These are phyloP conservation scores for Comarum palustre DNA, from an alignment of 306 rosid genomes.

Conservation along the genomic window DNA sequence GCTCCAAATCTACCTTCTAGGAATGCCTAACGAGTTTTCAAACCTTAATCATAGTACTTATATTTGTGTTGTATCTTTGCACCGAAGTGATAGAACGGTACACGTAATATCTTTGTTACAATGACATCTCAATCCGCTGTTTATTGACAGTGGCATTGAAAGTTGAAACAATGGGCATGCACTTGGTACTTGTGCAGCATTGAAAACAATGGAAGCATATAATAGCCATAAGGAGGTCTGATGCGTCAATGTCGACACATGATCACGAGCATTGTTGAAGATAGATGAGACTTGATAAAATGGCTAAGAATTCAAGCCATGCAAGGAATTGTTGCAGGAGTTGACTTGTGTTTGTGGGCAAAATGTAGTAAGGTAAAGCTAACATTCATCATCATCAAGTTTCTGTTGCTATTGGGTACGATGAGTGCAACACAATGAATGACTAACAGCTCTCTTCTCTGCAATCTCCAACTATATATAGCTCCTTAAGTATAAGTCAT, in stretches of 20 bases:
- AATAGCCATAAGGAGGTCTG: background rate
- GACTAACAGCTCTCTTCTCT: conserved; percentile 28
- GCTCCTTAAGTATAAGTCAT: conserved; percentile 21
- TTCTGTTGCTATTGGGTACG: conserved; percentile 47
- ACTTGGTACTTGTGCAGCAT: background rate
- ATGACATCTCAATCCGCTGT: background rate
- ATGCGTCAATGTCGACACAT: conserved; percentile 23
- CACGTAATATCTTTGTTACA: background rate
- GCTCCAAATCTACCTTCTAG: too few relatives aligned
- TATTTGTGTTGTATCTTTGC: background rate
- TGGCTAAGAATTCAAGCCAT: conserved; percentile 48
- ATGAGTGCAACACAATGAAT: conserved; percentile 40
- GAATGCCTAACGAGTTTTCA: too few relatives aligned
- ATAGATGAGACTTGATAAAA: conserved; percentile 25
- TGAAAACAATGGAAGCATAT: conserved; percentile 25
- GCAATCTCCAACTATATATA: conserved; percentile 2
- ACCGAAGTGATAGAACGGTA: background rate
- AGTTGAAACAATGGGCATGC: conserved; percentile 13
- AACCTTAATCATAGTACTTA: background rate
- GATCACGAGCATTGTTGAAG: conserved; percentile 9
- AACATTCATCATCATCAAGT: conserved; percentile 45
- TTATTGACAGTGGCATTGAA: background rate
- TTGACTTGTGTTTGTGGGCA: conserved; percentile 21
- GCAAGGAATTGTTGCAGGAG: conserved; percentile 42
- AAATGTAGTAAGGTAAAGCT: conserved; percentile 34